phyloP scores from a whole-genome alignment of 257 asterid species.

The Salvia splendens region DNA sequence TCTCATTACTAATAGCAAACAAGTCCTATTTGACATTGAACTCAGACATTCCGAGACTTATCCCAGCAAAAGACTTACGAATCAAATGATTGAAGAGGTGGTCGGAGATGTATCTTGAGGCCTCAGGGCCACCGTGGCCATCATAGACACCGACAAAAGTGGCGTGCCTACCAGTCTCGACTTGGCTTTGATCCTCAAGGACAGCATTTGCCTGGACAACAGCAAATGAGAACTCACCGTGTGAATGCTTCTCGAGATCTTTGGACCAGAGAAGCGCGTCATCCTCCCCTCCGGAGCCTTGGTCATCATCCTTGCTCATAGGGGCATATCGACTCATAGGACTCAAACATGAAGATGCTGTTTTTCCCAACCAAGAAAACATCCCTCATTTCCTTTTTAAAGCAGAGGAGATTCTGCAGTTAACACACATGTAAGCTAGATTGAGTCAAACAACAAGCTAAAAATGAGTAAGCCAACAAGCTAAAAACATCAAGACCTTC shows the following conservation, averaged over 20 bases:
- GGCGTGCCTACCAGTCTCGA: constrained; percentile 56
- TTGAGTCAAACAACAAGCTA: background rate
- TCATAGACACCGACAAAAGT: constrained; percentile 81
- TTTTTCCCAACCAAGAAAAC: constrained; percentile 76
- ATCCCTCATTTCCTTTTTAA: constrained; percentile 68
- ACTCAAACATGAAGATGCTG: constrained; percentile 55
- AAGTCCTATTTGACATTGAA: too few relatives aligned
- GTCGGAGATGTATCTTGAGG: constrained; percentile 52
- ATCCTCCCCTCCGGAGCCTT: constrained; percentile 40
- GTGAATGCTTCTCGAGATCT: constrained; percentile 66
- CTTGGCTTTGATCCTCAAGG: constrained; percentile 76
- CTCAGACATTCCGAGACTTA: background rate
- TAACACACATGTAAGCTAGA: constrained; percentile 9
- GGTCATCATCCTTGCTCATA: constrained; percentile 62
- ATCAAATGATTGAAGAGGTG: constrained; percentile 54
- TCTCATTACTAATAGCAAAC: too few relatives aligned
- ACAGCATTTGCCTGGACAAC: constrained; percentile 62
- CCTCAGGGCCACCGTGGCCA: constrained; percentile 85
- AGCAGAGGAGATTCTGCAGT: constrained; percentile 37
- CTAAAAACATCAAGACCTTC: background rate
- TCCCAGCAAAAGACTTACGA: constrained; percentile 41
- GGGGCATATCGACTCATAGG: constrained; percentile 65
- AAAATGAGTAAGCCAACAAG: background rate
- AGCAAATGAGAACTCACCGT: constrained; percentile 73
- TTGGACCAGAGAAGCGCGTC: constrained; percentile 60